Evolutionary conservation across 176 grass and related monocot species (phyloP).

Genomic region (Olyra latifolia): DNA sequence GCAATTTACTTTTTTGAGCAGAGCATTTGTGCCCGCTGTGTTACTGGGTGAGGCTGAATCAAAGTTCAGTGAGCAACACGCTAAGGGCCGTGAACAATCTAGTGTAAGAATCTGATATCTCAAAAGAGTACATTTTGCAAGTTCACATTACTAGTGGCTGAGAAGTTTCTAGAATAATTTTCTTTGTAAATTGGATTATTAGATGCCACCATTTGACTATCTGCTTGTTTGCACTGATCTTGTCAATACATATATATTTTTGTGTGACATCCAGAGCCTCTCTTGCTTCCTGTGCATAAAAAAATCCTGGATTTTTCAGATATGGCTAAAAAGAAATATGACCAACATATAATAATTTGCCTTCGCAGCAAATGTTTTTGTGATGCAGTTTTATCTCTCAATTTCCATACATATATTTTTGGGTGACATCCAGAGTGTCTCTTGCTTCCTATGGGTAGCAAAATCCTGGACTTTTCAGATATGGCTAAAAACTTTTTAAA

Average conservation of each 20-base stretch:
- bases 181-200: slow-evolving; percentile 20
- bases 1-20: slow-evolving; percentile 41
- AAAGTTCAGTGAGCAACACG: slow-evolving; percentile 73
- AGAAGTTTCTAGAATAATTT: slow-evolving; percentile 12
- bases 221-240: slow-evolving; percentile 30
- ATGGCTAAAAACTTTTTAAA: neutral
- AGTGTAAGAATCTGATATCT: slow-evolving; percentile 67
- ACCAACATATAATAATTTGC: neutral
- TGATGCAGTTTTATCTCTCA: neutral
- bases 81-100: slow-evolving; percentile 74
- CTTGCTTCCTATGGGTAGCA: neutral
- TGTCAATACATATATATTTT: neutral
- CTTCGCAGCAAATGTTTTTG: neutral
- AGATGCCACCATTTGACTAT: neutral
- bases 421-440: neutral
- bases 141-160: neutral
- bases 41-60: slow-evolving; percentile 90
- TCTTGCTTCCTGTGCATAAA: neutral
- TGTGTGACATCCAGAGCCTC: neutral
- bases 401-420: neutral
- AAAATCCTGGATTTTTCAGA: neutral
- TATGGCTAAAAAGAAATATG: neutral
- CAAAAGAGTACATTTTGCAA: slow-evolving; percentile 15
- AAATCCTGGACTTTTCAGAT: neutral
- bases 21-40: slow-evolving; percentile 97